phyloP scores from a whole-genome alignment of 2,329 filamentous ascomycete genomes.

The Clonostachys rosea region DNA sequence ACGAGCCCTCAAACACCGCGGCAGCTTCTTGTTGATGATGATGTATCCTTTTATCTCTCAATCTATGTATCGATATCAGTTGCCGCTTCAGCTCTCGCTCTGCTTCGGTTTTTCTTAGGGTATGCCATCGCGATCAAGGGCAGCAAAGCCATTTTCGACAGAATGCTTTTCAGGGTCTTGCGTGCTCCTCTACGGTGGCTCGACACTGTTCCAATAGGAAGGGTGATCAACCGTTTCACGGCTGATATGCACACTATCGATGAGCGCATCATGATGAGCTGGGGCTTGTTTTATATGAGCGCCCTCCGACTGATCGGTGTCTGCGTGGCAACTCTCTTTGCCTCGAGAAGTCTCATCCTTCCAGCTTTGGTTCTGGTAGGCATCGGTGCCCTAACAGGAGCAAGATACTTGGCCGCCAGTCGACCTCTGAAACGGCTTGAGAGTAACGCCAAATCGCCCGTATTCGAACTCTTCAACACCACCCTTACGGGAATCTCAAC shows the following conservation, averaged over 20 bases:
- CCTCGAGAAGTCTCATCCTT: slow-evolving; percentile 62
- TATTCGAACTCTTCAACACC: slow-evolving; percentile 76
- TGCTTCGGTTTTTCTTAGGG: slow-evolving; percentile 57
- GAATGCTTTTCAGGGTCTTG: slow-evolving; percentile 62
- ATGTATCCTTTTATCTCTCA: slow-evolving; percentile 59
- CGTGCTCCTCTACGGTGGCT: slow-evolving; percentile 76
- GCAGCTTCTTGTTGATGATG: slow-evolving; percentile 10
- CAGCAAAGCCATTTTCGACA: slow-evolving; percentile 63
- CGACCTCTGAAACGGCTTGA: slow-evolving; percentile 75
- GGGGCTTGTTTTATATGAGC: slow-evolving; percentile 57
- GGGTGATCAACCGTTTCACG: slow-evolving; percentile 74
- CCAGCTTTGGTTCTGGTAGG: slow-evolving; percentile 54
- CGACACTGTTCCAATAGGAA: slow-evolving; percentile 73
- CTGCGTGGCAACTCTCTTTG: slow-evolving; percentile 61
- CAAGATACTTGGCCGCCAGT: slow-evolving; percentile 63
- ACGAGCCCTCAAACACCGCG: slow-evolving; percentile 12
- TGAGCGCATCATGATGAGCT: slow-evolving; percentile 57
- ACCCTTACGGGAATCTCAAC: slow-evolving; percentile 71
- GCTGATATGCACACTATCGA: slow-evolving; percentile 74
- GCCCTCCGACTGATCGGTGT: slow-evolving; percentile 60
- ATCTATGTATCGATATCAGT: slow-evolving; percentile 62
- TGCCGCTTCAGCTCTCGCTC: slow-evolving; percentile 52
- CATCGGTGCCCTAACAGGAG: slow-evolving; percentile 53
- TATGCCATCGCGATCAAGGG: slow-evolving; percentile 63
- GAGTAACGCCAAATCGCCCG: slow-evolving; percentile 70